These are phyloP conservation scores for Tricholoma saponaceum DNA, from an alignment of 768 basidiomycete species.

Conservation along the genomic window DNA sequence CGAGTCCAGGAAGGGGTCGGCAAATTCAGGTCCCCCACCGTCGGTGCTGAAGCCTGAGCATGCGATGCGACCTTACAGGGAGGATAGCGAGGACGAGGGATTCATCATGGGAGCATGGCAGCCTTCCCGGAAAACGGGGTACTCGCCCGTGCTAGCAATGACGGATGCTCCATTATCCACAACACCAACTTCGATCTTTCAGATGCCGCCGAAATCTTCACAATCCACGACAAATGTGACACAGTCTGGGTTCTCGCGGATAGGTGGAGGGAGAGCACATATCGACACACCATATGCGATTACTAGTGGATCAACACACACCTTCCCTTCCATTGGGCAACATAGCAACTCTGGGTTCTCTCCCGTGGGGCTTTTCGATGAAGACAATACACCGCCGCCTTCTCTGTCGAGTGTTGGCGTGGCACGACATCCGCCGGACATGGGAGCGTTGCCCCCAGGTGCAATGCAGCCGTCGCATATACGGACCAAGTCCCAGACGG, in stretches of 20 bases:
- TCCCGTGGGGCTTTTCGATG: slow-evolving; percentile 20
- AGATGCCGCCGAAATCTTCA: slow-evolving; percentile 13
- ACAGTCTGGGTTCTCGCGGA: slow-evolving; percentile 73
- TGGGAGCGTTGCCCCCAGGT: slow-evolving; percentile 45
- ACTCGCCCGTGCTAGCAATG: slow-evolving; percentile 35
- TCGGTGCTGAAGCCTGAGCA: slow-evolving; percentile 79
- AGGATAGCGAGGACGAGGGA: slow-evolving; percentile 80
- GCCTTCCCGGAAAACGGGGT: slow-evolving; percentile 56
- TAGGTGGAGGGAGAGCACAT: slow-evolving; percentile 86
- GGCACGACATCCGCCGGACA: slow-evolving; percentile 27
- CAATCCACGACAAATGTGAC: slow-evolving; percentile 16
- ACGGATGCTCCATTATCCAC: slow-evolving; percentile 24
- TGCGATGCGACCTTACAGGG: slow-evolving; percentile 67
- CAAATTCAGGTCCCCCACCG: slow-evolving; percentile 57
- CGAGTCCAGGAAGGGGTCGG: slow-evolving; percentile 45
- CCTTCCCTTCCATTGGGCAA: slow-evolving; percentile 63
- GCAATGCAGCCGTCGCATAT: slow-evolving; percentile 64
- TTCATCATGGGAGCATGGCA: slow-evolving; percentile 97
- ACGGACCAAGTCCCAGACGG: slow-evolving; percentile 79
- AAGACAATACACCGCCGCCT: slow-evolving; percentile 45
- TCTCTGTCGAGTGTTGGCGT: slow-evolving; percentile 46
- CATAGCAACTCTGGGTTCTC: slow-evolving; percentile 22
- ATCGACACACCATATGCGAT: slow-evolving; percentile 85
- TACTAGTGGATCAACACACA: slow-evolving; percentile 53
- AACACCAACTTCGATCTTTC: slow-evolving; percentile 8